Base-by-base conservation (phyloP, 306 rosid species). In the Hippophae rhamnoides region DNA sequence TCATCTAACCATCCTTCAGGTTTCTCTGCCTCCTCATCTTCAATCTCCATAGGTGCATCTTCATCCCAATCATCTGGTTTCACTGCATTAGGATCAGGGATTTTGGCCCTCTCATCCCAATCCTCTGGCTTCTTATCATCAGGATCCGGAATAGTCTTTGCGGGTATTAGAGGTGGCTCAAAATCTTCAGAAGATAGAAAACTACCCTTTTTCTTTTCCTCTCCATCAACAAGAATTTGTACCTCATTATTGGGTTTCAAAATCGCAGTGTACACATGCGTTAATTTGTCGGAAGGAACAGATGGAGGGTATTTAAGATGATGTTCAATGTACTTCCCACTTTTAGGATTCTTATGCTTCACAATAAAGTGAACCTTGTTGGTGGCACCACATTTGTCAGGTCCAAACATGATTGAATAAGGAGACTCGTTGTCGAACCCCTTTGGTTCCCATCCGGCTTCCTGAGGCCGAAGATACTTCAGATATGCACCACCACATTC, bases 51-150 rank as follows among this genome's bases (percentile, higher is more conserved):
- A 52, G 99, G 93, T 47, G 99, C 96, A 61, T 88, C 95, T 82
- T 92, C 96, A 41, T 92, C 99, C 99, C 99, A 92, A 43, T 92
- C 99, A 60, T 88, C 99, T 58, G 99, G 99, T 75, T 92, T 92
- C 9, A 77, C 87, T 10, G 96, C 96, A 72, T 43, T 46, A n/a
- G 90, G 80, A 65, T 92, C 99, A 0, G 93, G 86, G 67, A 92
- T 92, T 64, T 88, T 85, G 8, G 83, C 88, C 64, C 95, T 74
- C 75, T 92, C 99, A 9, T 92, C 99, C 99, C 99, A 92, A 61
- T 92, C 99, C 82, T 88, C 96, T 0, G 99, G 99, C 71, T 92
- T 92, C 74, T 67, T 82, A 67, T 92, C 99, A n/a, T 85, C 87
- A 12, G 99, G 96, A 60, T 92, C 99, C 10, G 99, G 81, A 65